Conservation (phyloP, 768 basidiomycete genomes). For the Collybiopsis confluens region DNA sequence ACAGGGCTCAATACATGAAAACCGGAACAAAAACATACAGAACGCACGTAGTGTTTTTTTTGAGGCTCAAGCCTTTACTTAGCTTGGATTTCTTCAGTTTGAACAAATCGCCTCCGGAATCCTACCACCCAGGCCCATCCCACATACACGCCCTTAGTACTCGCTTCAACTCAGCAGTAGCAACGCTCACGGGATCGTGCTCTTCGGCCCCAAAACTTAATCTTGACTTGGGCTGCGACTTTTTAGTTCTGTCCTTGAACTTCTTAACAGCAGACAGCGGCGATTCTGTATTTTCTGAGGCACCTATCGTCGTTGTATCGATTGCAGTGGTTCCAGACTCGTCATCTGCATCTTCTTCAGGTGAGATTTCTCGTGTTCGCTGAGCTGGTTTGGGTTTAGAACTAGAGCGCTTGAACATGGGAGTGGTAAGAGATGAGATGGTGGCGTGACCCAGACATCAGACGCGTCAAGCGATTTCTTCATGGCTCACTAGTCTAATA, state of each 20-base stretch:
- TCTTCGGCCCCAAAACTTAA: constrained; percentile 74
- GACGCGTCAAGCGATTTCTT: no score
- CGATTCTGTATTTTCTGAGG: constrained; percentile 32
- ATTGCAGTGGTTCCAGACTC: neutral
- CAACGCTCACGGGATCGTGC: constrained; percentile 43
- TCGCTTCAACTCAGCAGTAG: constrained; percentile 6
- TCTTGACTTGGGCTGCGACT: constrained; percentile 57
- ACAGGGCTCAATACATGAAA: constrained; percentile 13
- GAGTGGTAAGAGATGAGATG: neutral
- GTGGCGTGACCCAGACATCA: neutral
- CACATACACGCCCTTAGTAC: neutral
- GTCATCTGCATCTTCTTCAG: neutral
- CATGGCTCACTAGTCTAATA: no score
- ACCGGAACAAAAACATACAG: neutral
- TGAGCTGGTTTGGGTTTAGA: constrained; percentile 5
- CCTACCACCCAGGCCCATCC: neutral
- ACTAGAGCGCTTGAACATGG: constrained; percentile 8
- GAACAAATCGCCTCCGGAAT: constrained; percentile 49
- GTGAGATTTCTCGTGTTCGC: neutral
- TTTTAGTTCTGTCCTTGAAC: constrained; percentile 69
- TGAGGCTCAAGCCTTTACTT: constrained; percentile 60
- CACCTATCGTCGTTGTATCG: neutral
- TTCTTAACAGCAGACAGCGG: constrained; percentile 61
- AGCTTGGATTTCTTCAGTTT: constrained; percentile 78
- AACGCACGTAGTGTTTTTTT: constrained; percentile 48